A percentile compares a stretch with the other conserved stretches of the same genome.
phyloP scores from a whole-genome alignment of 305 asterid species.

The Solanum hybrid region DNA sequence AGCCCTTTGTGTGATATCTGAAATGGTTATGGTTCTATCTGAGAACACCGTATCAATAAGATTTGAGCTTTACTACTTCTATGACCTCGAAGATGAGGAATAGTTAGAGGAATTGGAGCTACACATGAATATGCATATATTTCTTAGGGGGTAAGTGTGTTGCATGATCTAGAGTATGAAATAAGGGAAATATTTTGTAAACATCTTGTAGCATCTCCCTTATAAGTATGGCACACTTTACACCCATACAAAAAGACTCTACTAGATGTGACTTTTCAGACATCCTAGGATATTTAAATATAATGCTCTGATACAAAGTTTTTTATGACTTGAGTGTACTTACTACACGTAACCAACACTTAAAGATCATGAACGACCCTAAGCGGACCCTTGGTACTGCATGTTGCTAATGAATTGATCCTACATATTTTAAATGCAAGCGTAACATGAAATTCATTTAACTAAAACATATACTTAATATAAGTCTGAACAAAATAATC shows the following conservation, averaged over 20 bases:
- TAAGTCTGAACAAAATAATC: background rate
- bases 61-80: too few species aligned
- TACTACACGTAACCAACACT: background rate
- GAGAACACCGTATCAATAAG: too few species aligned
- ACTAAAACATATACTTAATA: too few species aligned
- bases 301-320: background rate
- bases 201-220: background rate
- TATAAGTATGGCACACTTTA: background rate
- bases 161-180: background rate
- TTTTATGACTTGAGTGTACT: background rate
- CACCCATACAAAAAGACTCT: background rate
- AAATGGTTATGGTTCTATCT: too few species aligned
- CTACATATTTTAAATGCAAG: background rate
- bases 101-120: too few species aligned
- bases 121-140: too few species aligned
- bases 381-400: background rate
- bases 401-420: background rate
- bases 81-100: too few species aligned
- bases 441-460: background rate
- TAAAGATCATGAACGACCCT: background rate
- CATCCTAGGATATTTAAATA: background rate
- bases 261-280: background rate
- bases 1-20: too few species aligned
- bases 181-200: background rate
- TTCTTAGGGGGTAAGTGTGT: too few species aligned